Conservation (phyloP, 2,329 filamentous ascomycete genomes). For the Fusarium nurragi region DNA sequence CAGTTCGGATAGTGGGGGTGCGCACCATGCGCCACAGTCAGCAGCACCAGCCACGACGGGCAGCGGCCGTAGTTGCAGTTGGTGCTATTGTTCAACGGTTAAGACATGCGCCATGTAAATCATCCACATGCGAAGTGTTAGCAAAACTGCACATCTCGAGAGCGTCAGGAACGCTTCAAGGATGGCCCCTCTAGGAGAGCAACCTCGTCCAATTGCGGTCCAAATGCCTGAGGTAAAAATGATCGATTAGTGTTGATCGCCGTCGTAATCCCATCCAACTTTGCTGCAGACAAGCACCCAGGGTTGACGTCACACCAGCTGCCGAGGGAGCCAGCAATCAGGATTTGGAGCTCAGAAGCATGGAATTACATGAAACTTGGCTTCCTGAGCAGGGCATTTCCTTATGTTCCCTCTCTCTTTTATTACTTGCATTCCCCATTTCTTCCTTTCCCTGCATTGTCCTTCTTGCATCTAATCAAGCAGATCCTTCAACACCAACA, state of each 20-base stretch:
- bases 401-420: conserved; percentile 10
- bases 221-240: conserved; percentile 8
- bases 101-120: conserved; percentile 8
- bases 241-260: conserved; percentile 36
- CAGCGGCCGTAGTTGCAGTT: neutral
- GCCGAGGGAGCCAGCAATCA: conserved; percentile 40
- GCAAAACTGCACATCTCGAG: neutral
- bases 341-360: conserved; percentile 41
- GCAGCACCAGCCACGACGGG: conserved; percentile 7
- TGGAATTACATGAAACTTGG: conserved; percentile 34
- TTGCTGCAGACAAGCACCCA: conserved; percentile 20
- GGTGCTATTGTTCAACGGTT: neutral
- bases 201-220: conserved; percentile 9
- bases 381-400: conserved; percentile 4
- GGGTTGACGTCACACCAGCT: conserved; percentile 43
- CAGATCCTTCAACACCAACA: conserved; percentile 1
- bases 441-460: neutral
- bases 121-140: conserved; percentile 1
- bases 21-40: neutral
- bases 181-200: neutral
- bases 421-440: conserved; percentile 15
- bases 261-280: conserved; percentile 40
- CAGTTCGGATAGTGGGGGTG: conserved; percentile 38
- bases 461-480: conserved; percentile 6
- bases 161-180: conserved; percentile 10